These are phyloP conservation scores for Ormosia emarginata DNA, from an alignment of 306 rosid genomes.

Conservation along the genomic window DNA sequence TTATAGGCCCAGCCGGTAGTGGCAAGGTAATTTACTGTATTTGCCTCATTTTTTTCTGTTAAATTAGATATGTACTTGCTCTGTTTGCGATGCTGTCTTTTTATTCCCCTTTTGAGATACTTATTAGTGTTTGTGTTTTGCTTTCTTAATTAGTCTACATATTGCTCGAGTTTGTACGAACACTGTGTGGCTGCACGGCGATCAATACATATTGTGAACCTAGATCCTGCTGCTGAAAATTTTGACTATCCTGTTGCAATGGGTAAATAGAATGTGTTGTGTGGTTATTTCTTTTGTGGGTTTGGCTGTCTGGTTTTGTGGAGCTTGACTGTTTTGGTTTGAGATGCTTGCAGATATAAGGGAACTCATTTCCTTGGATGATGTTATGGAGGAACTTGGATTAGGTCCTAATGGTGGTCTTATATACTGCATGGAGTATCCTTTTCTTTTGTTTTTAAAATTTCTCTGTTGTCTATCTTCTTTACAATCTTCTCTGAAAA, in stretches of 20 bases:
- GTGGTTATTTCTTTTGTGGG: neutral
- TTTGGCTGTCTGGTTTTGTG: neutral
- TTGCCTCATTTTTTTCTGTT: neutral
- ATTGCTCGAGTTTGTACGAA: conserved; percentile 75
- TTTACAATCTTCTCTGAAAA: neutral
- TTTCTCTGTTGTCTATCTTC: neutral
- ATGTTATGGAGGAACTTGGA: conserved; percentile 96
- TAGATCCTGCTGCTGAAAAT: conserved; percentile 96
- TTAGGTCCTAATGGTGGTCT: conserved; percentile 97
- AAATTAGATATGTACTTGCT: neutral
- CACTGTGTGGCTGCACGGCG: conserved; percentile 54
- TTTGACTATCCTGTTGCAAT: conserved; percentile 92
- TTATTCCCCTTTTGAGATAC: neutral
- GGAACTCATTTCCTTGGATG: conserved; percentile 86
- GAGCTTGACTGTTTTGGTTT: neutral
- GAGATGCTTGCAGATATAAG: conserved; percentile 66
- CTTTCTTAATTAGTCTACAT: conserved; percentile 54
- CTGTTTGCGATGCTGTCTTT: neutral
- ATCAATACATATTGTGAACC: conserved; percentile 60
- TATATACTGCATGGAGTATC: conserved; percentile 99
- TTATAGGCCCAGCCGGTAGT: conserved; percentile 73
- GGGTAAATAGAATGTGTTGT: conserved; percentile 43
- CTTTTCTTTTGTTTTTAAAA: conserved; percentile 28
- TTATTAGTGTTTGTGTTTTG: neutral
- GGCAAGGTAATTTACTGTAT: conserved; percentile 55